These are phyloP conservation scores for Schwanniomyces pseudopolymorphus DNA, from an alignment of 805 yeast species.

Conservation along the genomic window DNA sequence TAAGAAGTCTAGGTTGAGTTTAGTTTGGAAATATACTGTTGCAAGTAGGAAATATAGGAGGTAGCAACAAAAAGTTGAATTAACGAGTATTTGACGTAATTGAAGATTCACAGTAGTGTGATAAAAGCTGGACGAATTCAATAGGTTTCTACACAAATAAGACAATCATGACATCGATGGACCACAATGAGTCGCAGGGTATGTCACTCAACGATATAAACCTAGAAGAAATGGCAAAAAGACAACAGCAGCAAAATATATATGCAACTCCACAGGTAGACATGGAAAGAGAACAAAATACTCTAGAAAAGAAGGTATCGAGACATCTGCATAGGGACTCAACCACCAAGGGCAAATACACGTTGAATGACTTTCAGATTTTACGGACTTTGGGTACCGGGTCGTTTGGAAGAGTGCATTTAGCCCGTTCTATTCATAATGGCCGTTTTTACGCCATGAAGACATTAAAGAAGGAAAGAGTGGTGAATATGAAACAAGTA, in stretches of 20 bases:
- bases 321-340: conserved; percentile 27
- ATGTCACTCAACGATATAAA: conserved; percentile 26
- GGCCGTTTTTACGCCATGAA: conserved; percentile 62
- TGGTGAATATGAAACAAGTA: conserved; percentile 60
- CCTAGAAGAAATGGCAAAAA: conserved; percentile 25
- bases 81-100: not conserved
- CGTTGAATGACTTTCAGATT: conserved; percentile 55
- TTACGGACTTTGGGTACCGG: conserved; percentile 62
- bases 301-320: conserved; percentile 3
- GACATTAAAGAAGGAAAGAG: conserved; percentile 55
- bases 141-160: not conserved
- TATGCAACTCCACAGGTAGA: conserved; percentile 19
- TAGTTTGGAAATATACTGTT: not conserved
- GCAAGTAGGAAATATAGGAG: not conserved
- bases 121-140: not conserved
- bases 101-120: not conserved
- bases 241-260: conserved; percentile 29
- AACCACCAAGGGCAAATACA: conserved; percentile 56
- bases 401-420: conserved; percentile 59
- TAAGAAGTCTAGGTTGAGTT: not conserved
- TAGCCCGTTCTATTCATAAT: conserved; percentile 57
- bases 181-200: conserved; percentile 18
- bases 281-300: not conserved
- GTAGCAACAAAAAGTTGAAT: not conserved
- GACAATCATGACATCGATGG: conserved; percentile 25